Conservation (phyloP, 805 yeast genomes). For the Myxozyma kluyveri region DNA sequence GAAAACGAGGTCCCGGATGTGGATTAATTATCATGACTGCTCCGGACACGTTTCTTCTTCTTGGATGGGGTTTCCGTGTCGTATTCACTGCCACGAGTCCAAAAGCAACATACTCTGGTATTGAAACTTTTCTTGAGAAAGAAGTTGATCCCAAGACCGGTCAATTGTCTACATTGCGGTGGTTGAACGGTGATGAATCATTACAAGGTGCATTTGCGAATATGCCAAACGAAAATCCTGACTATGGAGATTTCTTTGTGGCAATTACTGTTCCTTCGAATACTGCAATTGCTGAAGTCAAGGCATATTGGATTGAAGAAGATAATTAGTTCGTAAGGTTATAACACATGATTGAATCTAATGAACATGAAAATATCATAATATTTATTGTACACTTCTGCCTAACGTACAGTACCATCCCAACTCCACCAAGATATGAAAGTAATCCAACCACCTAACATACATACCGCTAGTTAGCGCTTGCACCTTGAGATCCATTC, state of each 20-base stretch:
- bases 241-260: conserved; percentile 9
- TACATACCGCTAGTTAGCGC: no score
- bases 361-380: no score
- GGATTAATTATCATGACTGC: conserved; percentile 21
- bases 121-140: conserved; percentile 1
- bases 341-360: no score
- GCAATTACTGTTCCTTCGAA: conserved; percentile 7
- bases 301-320: not conserved
- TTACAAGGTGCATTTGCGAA: not conserved
- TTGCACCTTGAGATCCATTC: no score
- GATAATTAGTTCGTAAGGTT: no score
- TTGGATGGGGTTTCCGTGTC: conserved; percentile 25
- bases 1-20: conserved; percentile 16
- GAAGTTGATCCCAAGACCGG: conserved; percentile 9
- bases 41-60: conserved; percentile 15
- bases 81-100: not conserved
- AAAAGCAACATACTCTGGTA: not conserved
- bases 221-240: conserved; percentile 8
- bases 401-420: no score
- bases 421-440: no score
- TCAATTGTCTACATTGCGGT: conserved; percentile 14
- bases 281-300: not conserved
- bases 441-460: no score
- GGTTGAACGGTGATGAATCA: conserved; percentile 29
- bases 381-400: no score